phyloP scores from a whole-genome alignment of 805 yeast genomes.

The Candida ortonii region DNA sequence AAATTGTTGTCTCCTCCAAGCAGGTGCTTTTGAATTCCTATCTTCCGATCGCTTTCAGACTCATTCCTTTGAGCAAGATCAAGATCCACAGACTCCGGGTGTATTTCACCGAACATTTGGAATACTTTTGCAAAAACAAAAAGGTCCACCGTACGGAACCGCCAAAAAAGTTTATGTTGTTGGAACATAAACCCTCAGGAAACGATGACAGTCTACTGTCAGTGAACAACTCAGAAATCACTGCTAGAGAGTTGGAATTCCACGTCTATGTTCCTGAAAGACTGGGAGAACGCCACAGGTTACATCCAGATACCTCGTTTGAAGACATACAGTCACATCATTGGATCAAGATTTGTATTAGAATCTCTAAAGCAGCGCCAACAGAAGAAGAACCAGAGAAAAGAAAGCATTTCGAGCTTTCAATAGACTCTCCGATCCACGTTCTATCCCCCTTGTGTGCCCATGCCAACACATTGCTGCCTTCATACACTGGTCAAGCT shows the following conservation, averaged over 20 bases:
- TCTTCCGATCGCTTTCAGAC: slow-evolving; percentile 78
- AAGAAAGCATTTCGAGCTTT: slow-evolving; percentile 88
- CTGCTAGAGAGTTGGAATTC: slow-evolving; percentile 79
- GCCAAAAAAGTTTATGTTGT: slow-evolving; percentile 67
- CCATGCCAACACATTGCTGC: slow-evolving; percentile 74
- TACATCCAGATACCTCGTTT: slow-evolving; percentile 85
- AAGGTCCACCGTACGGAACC: slow-evolving; percentile 94
- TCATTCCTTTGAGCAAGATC: slow-evolving; percentile 85
- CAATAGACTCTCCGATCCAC: slow-evolving; percentile 92
- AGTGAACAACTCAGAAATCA: slow-evolving; percentile 45
- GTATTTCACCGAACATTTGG: slow-evolving; percentile 83
- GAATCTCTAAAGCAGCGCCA: slow-evolving; percentile 69
- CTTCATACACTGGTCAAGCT: slow-evolving; percentile 52
- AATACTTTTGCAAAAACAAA: slow-evolving; percentile 81
- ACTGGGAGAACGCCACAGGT: slow-evolving; percentile 50
- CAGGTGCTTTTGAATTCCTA: slow-evolving; percentile 79
- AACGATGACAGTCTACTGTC: slow-evolving; percentile 48
- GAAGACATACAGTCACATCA: slow-evolving; percentile 84
- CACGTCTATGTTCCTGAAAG: slow-evolving; percentile 79
- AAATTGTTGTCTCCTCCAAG: slow-evolving; percentile 87
- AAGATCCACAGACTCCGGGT: slow-evolving; percentile 82
- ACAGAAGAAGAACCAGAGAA: slow-evolving; percentile 43
- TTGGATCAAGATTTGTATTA: slow-evolving; percentile 87
- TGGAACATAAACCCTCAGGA: slow-evolving; percentile 71
- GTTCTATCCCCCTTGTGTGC: slow-evolving; percentile 73